Conservation (phyloP, 2,329 filamentous ascomycete species). For the Colletotrichum tropicicola region DNA sequence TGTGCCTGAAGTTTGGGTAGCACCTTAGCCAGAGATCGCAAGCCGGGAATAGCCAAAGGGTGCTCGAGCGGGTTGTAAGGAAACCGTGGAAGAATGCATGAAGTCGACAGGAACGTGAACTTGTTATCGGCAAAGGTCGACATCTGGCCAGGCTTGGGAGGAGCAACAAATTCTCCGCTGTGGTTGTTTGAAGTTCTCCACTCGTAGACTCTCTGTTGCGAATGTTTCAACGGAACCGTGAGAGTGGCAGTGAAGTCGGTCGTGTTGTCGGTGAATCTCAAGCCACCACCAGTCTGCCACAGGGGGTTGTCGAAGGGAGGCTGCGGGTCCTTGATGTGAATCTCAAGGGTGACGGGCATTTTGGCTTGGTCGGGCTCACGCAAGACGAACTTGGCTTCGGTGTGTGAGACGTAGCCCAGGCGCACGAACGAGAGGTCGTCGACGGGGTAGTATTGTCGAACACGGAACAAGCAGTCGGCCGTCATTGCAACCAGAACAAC, state of each 20-base stretch:
- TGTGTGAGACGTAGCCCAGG: slow-evolving; percentile 85
- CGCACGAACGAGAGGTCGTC: slow-evolving; percentile 86
- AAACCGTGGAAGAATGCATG: slow-evolving; percentile 90
- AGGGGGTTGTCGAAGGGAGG: slow-evolving; percentile 62
- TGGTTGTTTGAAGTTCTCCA: slow-evolving; percentile 90
- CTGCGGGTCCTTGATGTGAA: slow-evolving; percentile 62
- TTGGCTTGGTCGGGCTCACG: slow-evolving; percentile 81
- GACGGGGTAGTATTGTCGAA: slow-evolving; percentile 73
- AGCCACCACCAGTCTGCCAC: slow-evolving; percentile 74
- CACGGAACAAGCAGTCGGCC: slow-evolving; percentile 81
- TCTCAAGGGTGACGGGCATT: slow-evolving; percentile 79
- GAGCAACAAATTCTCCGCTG: slow-evolving; percentile 81
- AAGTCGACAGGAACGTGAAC: slow-evolving; percentile 92
- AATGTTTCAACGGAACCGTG: slow-evolving; percentile 69
- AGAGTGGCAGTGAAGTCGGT: slow-evolving; percentile 86
- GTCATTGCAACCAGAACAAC: slow-evolving; percentile 72
- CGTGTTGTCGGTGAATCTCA: slow-evolving; percentile 73
- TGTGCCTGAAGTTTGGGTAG: slow-evolving; percentile 78
- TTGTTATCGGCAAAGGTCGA: slow-evolving; percentile 69
- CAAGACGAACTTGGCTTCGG: slow-evolving; percentile 81
- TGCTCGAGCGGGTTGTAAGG: slow-evolving; percentile 89
- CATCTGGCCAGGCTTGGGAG: slow-evolving; percentile 74
- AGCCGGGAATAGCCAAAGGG: slow-evolving; percentile 81
- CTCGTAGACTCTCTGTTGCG: slow-evolving; percentile 79
- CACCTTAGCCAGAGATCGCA: slow-evolving; percentile 78